Percentiles rank a stretch among this genome's conserved stretches.
These are phyloP conservation scores for Aspergillus nidulans DNA, from an alignment of 495 filamentous ascomycete genomes.

Conservation along the genomic window DNA sequence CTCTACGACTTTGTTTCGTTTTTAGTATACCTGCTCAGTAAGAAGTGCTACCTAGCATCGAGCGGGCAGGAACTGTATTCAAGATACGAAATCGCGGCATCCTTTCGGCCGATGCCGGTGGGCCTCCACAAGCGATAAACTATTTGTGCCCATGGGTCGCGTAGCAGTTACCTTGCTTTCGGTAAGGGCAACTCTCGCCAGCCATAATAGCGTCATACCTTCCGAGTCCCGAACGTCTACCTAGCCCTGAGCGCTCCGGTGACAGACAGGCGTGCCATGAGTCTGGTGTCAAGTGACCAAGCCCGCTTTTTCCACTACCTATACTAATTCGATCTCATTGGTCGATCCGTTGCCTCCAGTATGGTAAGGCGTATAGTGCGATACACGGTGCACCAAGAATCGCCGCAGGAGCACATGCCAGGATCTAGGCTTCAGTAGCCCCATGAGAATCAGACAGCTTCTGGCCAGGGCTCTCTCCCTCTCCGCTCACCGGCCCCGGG, in stretches of 20 bases:
- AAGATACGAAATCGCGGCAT: not conserved
- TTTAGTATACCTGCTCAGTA: too few species aligned
- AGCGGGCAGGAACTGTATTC: not conserved
- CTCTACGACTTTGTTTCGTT: too few species aligned
- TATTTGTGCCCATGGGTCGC: not conserved
- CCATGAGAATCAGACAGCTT: not conserved
- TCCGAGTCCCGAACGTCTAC: not conserved
- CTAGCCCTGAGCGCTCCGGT: slow-evolving; percentile 4
- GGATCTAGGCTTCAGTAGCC: slow-evolving; percentile 11
- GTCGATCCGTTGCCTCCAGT: slow-evolving; percentile 13
- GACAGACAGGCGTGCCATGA: slow-evolving; percentile 19
- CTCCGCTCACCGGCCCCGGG: not conserved
- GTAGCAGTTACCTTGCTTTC: slow-evolving; percentile 13
- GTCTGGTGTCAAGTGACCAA: slow-evolving; percentile 31
- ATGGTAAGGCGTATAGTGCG: slow-evolving; percentile 6
- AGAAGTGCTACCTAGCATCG: too few species aligned
- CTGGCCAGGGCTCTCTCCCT: not conserved
- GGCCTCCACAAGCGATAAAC: not conserved
- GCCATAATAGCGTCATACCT: slow-evolving; percentile 13
- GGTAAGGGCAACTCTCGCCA: slow-evolving; percentile 7
- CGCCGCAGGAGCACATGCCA: slow-evolving; percentile 4
- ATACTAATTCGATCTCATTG: slow-evolving; percentile 16
- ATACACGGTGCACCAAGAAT: slow-evolving; percentile 1
- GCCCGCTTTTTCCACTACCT: slow-evolving; percentile 24
- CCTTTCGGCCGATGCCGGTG: not conserved